Conservation (phyloP, 108 stramenopile genomes). For the Stephanodiscus triporus region DNA sequence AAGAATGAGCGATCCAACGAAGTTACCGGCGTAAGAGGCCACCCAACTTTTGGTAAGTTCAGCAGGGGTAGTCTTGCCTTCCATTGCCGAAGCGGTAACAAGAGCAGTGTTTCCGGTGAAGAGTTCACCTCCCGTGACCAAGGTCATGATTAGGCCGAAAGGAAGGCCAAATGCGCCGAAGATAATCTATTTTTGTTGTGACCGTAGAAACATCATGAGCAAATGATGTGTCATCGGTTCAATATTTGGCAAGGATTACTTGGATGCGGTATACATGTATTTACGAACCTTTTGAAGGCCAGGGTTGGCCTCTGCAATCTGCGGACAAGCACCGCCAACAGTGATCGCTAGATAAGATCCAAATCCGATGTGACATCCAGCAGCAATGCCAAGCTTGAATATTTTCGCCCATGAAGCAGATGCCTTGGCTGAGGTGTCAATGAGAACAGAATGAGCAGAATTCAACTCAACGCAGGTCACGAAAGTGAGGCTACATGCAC, state of each 20-base stretch:
- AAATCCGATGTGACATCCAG: constrained; percentile 88
- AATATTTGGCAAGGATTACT: no score
- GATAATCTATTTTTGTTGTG: constrained; percentile 55
- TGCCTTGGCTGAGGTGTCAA: constrained; percentile 56
- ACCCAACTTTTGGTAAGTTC: constrained; percentile 79
- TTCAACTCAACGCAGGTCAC: neutral
- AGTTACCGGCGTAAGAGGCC: constrained; percentile 82
- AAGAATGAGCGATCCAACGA: constrained; percentile 82
- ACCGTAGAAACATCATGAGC: neutral
- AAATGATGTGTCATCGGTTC: no score
- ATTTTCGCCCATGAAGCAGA: constrained; percentile 69
- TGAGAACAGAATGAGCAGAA: neutral
- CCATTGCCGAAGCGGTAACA: constrained; percentile 78
- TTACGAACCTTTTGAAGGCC: constrained; percentile 80
- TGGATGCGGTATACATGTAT: neutral
- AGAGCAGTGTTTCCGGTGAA: constrained; percentile 84
- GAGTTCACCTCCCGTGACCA: constrained; percentile 67
- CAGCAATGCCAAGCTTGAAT: constrained; percentile 84
- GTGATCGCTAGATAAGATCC: constrained; percentile 86
- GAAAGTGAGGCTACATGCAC: neutral
- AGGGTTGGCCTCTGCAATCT: constrained; percentile 83
- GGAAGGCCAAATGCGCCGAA: constrained; percentile 86
- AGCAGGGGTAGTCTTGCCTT: constrained; percentile 66
- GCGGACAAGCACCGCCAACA: constrained; percentile 85
- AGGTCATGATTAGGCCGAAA: constrained; percentile 88